Base-by-base conservation (phyloP, 352 stramenopile genomes). In the Globisporangium cylindrosporum region DNA sequence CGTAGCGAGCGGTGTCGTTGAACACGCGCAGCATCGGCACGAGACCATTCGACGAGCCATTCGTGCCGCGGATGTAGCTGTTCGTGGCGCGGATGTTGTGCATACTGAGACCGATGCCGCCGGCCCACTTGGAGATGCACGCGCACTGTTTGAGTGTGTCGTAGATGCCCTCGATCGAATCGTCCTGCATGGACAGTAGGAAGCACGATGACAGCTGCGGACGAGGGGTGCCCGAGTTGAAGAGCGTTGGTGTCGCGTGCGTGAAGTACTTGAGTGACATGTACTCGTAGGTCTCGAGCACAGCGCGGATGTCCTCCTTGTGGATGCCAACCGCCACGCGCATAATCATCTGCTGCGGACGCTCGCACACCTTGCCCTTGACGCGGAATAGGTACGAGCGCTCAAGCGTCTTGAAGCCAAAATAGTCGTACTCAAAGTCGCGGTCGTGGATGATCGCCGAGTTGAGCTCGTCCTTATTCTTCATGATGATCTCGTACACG, bases 11-110 rank as follows among this genome's bases (percentile, higher is more conserved):
- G 27, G 98, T 99, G 82, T 99, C 98, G 84, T 99, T 99, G 77
- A 99, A 99, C 53, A 99, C 98, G n/a, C 98, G 88, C 41, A 99
- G 84, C 98, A 99, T 99, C 29, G 98, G 98, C 32, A 99, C 97
- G 72, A 99, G 98, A 15, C 98, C 98, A 72, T 99, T 99, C 27
- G 95, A 99, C 4, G 96, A 97, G 55, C 98, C 98, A 73, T 99
- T 99, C 9, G 98, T 99, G 48, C 97, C 98, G 18, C 95, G 93
- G 66, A 99, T 99, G 92, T 99, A 99, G 60, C 83, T 97, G 74
- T 98, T 92, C 14, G 90, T 98, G 6, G 97, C 95, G 46, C 98
- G 95, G 75, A 99, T 98, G 77, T 99, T 99, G 90, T 98, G 95
- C 78, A 99, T 98, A 70, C 90, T 95, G 25, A 99, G 82, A 34